Evolutionary conservation across 1,139 yeast genomes (phyloP).

Genomic region (Suhomyces choctaworum): DNA sequence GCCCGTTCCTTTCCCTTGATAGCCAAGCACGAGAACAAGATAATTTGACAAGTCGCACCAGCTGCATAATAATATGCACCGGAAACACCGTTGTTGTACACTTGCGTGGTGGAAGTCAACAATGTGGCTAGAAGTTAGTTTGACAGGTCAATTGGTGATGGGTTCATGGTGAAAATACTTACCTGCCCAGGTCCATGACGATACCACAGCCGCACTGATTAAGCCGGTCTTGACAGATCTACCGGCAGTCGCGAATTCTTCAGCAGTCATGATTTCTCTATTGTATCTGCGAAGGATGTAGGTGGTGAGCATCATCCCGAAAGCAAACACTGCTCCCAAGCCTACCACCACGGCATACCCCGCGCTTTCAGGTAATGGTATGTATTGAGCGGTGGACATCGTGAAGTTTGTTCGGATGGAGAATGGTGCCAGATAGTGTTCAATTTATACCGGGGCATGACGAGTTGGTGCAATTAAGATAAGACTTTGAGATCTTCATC

Average conservation of each 20-base stretch:
- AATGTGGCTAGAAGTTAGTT: constrained; percentile 49
- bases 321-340: constrained; percentile 76
- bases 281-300: constrained; percentile 70
- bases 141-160: too few species aligned
- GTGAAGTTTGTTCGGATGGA: too few species aligned
- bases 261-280: constrained; percentile 80
- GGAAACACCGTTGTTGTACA: constrained; percentile 72
- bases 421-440: too few species aligned
- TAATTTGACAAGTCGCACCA: constrained; percentile 75
- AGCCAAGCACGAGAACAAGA: constrained; percentile 70
- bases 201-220: constrained; percentile 83
- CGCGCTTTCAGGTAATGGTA: constrained; percentile 66
- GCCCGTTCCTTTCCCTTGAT: constrained; percentile 72
- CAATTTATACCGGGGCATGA: too few species aligned
- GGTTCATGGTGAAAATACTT: too few species aligned
- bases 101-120: constrained; percentile 74
- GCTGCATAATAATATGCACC: constrained; percentile 77
- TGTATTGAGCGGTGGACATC: constrained; percentile 10
- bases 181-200: constrained; percentile 93
- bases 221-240: constrained; percentile 79
- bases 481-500: not conserved
- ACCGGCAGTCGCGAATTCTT: constrained; percentile 88
- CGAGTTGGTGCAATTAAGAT: too few species aligned
- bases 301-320: constrained; percentile 77
- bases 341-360: constrained; percentile 94